Conservation (phyloP, 2,329 filamentous ascomycete genomes). For the Penicillium sclerotigenum region DNA sequence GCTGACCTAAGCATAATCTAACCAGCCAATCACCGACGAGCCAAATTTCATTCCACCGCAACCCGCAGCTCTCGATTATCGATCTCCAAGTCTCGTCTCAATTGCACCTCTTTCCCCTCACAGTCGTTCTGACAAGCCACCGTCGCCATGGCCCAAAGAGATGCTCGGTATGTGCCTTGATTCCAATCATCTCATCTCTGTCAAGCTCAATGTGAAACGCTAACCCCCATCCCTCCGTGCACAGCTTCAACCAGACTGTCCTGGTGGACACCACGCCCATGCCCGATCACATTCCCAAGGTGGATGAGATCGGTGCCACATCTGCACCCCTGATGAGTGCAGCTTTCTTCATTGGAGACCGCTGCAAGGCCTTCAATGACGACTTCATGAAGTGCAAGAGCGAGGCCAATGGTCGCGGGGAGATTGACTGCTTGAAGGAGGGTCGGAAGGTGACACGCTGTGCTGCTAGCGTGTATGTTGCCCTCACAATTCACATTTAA, state of each 20-base stretch:
- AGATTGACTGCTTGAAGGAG: slow-evolving; percentile 94
- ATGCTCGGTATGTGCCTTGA: slow-evolving; percentile 30
- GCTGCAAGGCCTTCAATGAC: slow-evolving; percentile 94
- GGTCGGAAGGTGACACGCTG: slow-evolving; percentile 94
- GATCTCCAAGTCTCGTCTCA: slow-evolving; percentile 20
- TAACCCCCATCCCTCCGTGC: slow-evolving; percentile 24
- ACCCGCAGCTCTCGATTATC: slow-evolving; percentile 26
- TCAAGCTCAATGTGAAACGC: slow-evolving; percentile 15
- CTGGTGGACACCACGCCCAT: slow-evolving; percentile 96
- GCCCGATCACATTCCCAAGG: slow-evolving; percentile 84
- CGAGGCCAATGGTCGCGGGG: slow-evolving; percentile 83
- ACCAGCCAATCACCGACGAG: slow-evolving; percentile 35
- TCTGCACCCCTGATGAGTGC: slow-evolving; percentile 90
- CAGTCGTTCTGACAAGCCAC: slow-evolving; percentile 17
- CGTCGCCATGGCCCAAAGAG: slow-evolving; percentile 32
- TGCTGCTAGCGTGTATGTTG: slow-evolving; percentile 86
- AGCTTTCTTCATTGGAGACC: slow-evolving; percentile 93
- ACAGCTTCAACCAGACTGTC: slow-evolving; percentile 88
- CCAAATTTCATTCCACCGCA: slow-evolving; percentile 34
- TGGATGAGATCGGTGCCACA: slow-evolving; percentile 88
- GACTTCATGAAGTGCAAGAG: slow-evolving; percentile 99
- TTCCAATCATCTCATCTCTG: background rate
- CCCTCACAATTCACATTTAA: background rate
- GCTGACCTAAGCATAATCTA: slow-evolving; percentile 19
- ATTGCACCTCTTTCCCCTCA: slow-evolving; percentile 18